Conservation (phyloP, 768 basidiomycete genomes). For the Lactarius hatsudake region DNA sequence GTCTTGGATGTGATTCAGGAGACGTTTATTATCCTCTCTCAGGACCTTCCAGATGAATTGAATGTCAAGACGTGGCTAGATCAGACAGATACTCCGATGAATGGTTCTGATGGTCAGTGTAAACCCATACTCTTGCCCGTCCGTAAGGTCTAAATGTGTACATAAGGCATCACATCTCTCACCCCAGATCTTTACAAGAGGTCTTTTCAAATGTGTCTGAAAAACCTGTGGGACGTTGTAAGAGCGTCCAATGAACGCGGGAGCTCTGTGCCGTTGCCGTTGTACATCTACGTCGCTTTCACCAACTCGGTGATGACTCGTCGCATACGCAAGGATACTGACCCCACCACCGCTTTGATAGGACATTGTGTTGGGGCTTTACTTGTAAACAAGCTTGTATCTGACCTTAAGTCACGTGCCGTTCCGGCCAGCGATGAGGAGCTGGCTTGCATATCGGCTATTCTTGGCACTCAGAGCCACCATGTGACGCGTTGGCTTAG, state of each 20-base stretch:
- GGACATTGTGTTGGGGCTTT: background rate
- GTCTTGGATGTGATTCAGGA: background rate
- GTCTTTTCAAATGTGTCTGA: too few relatives aligned
- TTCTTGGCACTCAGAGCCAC: background rate
- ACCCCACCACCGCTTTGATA: background rate
- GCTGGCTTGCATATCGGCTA: background rate
- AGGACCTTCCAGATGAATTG: background rate
- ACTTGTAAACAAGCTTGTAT: background rate
- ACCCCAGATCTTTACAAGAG: background rate
- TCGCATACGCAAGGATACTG: background rate
- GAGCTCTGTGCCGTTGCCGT: background rate
- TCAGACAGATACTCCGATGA: background rate
- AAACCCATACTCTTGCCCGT: background rate
- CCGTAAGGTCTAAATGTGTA: background rate
- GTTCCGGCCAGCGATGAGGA: background rate
- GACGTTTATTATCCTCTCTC: background rate
- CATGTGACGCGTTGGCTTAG: background rate
- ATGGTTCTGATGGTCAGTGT: background rate
- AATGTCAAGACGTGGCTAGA: background rate
- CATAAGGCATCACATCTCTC: background rate
- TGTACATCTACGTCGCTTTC: background rate
- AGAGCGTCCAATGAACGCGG: background rate
- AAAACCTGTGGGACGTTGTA: background rate
- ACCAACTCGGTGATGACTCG: background rate
- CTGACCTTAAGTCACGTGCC: background rate